Percentiles rank a stretch among this genome's conserved stretches.
Conservation (phyloP, 2,329 filamentous ascomycete genomes). For the Canariomyces notabilis region DNA sequence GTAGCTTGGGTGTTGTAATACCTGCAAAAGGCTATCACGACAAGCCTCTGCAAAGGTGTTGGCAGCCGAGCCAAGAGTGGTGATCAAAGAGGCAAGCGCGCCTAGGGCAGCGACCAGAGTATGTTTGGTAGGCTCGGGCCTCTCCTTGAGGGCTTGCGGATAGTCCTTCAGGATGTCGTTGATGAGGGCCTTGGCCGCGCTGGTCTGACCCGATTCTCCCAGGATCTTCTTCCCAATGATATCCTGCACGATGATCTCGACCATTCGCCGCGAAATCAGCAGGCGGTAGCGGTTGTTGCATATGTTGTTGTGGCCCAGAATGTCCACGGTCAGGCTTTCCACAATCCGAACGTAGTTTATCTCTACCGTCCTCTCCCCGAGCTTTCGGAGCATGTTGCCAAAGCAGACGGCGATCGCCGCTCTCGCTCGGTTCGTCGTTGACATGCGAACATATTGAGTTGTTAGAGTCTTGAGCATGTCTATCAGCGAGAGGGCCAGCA, state of each 20-base stretch:
- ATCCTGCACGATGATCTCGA: conserved; percentile 78
- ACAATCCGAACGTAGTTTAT: conserved; percentile 76
- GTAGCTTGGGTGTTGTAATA: conserved; percentile 91
- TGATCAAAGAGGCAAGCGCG: conserved; percentile 72
- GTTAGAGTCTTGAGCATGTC: conserved; percentile 79
- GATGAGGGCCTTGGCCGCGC: conserved; percentile 73
- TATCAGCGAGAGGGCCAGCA: conserved; percentile 66
- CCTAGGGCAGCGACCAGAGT: conserved; percentile 74
- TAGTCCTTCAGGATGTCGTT: conserved; percentile 93
- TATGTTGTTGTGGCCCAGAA: conserved; percentile 72
- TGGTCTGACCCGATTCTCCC: conserved; percentile 82
- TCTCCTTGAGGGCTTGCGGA: conserved; percentile 80
- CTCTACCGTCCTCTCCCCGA: conserved; percentile 81
- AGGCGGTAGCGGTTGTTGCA: conserved; percentile 82
- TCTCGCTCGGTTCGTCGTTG: conserved; percentile 74
- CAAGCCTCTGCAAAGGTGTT: conserved; percentile 75
- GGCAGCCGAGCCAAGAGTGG: conserved; percentile 74
- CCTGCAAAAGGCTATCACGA: conserved; percentile 81
- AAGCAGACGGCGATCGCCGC: conserved; percentile 86
- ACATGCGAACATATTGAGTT: conserved; percentile 69
- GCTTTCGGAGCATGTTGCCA: conserved; percentile 67
- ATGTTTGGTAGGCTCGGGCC: conserved; percentile 83
- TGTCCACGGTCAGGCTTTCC: conserved; percentile 71
- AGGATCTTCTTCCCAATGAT: conserved; percentile 76
- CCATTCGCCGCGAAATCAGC: conserved; percentile 76